These are phyloP conservation scores for Fusarium sp. DNA, from an alignment of 2,329 filamentous ascomycete genomes.

Conservation along the genomic window DNA sequence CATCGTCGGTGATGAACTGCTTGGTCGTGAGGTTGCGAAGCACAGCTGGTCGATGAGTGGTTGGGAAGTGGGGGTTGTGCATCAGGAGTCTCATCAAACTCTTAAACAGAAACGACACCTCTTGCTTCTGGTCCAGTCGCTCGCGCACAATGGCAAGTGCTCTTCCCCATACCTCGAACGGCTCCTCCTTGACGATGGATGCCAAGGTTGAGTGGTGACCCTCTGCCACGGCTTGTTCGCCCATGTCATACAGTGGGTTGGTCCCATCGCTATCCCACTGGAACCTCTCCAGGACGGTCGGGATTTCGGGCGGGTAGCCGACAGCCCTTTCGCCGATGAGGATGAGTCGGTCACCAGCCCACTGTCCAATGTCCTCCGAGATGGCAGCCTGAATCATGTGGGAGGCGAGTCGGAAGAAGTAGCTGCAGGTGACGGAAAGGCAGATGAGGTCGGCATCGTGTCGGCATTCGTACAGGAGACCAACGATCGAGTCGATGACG, in stretches of 20 bases:
- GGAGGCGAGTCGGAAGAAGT: conserved; percentile 20
- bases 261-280: background rate
- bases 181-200: background rate
- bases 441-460: background rate
- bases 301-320: background rate
- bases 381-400: conserved; percentile 1
- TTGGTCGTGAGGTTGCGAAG: conserved; percentile 27
- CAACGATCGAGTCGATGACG: conserved; percentile 11
- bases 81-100: background rate
- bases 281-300: background rate
- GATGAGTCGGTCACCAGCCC: conserved; percentile 10
- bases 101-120: background rate
- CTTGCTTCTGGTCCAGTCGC: background rate
- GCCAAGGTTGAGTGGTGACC: background rate
- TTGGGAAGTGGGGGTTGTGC: background rate
- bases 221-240: background rate
- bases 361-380: background rate
- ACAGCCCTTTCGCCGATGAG: conserved; percentile 3
- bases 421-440: conserved; percentile 14
- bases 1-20: conserved; percentile 9
- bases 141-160: background rate
- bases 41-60: background rate
- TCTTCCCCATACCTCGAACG: background rate
- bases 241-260: conserved; percentile 1
- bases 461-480: background rate